Evolutionary conservation across 352 stramenopile genomes (phyloP).

Genomic region (Phytopythium helicoides): DNA sequence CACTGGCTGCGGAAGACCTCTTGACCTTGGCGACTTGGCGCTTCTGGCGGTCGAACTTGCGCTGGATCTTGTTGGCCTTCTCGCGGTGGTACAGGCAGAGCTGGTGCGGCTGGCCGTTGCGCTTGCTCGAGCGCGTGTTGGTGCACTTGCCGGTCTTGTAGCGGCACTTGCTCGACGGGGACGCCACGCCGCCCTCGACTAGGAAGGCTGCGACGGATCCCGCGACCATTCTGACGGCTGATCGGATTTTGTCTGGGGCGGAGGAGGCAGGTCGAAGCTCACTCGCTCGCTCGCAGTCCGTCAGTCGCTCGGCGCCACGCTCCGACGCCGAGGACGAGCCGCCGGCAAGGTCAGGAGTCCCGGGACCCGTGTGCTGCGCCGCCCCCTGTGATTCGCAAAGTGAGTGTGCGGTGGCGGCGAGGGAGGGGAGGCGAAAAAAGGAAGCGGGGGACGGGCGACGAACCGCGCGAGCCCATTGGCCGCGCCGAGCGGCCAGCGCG

Average conservation of each 20-base stretch:
- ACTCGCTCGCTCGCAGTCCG: slow-evolving; percentile 4
- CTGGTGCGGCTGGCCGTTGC: slow-evolving; percentile 84
- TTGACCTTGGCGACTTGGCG: slow-evolving; percentile 62
- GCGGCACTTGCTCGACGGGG: slow-evolving; percentile 44
- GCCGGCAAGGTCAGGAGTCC: slow-evolving; percentile 1
- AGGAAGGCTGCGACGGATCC: slow-evolving; percentile 7
- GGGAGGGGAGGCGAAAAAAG: too few species aligned
- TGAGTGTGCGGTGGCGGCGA: not conserved
- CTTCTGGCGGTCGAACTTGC: slow-evolving; percentile 89
- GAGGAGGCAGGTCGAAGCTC: not conserved
- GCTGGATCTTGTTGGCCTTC: slow-evolving; percentile 90
- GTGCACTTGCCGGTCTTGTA: slow-evolving; percentile 90
- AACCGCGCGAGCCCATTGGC: too few species aligned
- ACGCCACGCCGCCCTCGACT: slow-evolving; percentile 5
- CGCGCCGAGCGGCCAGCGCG: not conserved
- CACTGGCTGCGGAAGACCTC: slow-evolving; percentile 24
- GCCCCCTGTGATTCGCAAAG: not conserved
- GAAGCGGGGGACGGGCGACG: not conserved
- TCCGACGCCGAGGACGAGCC: slow-evolving; percentile 4
- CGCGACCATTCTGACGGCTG: slow-evolving; percentile 4
- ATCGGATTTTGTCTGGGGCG: slow-evolving; percentile 1
- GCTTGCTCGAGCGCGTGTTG: slow-evolving; percentile 79
- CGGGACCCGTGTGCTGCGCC: too few species aligned
- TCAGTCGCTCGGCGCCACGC: not conserved
- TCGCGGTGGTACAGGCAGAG: slow-evolving; percentile 87